Percentiles rank a stretch among this genome's conserved stretches.
Evolutionary conservation across 148 eudicot genomes (phyloP).

Genomic region (Persicaria tinctoria): DNA sequence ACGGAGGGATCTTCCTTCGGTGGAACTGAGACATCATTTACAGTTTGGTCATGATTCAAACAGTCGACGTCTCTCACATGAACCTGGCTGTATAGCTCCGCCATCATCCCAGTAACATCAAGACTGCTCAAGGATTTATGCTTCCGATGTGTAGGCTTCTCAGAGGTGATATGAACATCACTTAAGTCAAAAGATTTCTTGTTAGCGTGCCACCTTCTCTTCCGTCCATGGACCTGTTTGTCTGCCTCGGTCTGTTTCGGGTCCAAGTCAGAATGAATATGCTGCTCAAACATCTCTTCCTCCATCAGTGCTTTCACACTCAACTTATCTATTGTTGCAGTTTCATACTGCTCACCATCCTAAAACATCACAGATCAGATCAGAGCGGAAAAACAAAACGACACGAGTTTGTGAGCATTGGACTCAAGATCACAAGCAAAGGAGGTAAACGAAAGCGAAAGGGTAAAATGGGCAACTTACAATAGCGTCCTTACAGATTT

Average conservation of each 20-base stretch:
- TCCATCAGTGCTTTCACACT: slow-evolving; percentile 88
- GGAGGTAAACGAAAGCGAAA: no score
- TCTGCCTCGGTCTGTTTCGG: slow-evolving; percentile 19
- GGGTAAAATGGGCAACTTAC: neutral
- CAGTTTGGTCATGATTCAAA: slow-evolving; percentile 19
- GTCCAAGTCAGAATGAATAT: slow-evolving; percentile 11
- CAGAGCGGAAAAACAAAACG: neutral
- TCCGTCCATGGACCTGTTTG: slow-evolving; percentile 23
- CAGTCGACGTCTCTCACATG: slow-evolving; percentile 25
- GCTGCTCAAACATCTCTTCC: slow-evolving; percentile 69
- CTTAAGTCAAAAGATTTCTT: slow-evolving; percentile 45
- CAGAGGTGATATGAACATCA: slow-evolving; percentile 25
- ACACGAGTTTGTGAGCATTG: no score
- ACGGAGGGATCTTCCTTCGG: slow-evolving; percentile 20
- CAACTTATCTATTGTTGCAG: slow-evolving; percentile 20
- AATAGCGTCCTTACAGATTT: neutral
- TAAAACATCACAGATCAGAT: neutral
- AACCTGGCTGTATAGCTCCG: slow-evolving; percentile 43
- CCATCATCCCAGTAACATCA: slow-evolving; percentile 41
- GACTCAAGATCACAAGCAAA: no score
- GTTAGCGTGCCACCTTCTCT: slow-evolving; percentile 27
- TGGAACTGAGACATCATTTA: slow-evolving; percentile 15
- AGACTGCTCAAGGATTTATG: slow-evolving; percentile 34
- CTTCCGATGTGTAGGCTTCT: slow-evolving; percentile 26
- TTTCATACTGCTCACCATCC: slow-evolving; percentile 22